Percentiles rank a stretch among this genome's conserved stretches.
phyloP scores from a whole-genome alignment of 345 rosid genomes.

The Citrus maxima region DNA sequence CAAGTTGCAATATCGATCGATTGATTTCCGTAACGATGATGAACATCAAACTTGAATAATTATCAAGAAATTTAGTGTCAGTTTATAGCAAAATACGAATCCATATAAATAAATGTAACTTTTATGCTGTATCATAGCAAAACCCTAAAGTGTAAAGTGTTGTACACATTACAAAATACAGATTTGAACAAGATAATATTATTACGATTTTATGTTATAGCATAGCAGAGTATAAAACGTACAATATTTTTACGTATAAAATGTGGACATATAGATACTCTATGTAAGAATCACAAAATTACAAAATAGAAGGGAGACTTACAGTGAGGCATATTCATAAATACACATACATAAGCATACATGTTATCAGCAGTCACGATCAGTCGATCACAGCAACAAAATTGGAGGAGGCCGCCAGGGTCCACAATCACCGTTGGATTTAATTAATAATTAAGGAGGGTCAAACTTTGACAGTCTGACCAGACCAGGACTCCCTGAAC shows the following conservation, averaged over 20 bases:
- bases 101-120: no score
- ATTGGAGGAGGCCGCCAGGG: background rate
- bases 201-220: no score
- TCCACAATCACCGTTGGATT: slow-evolving; percentile 4
- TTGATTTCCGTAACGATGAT: background rate
- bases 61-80: no score
- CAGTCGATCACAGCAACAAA: background rate
- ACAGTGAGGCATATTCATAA: background rate
- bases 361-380: background rate
- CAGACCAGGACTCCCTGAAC: background rate
- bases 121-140: no score
- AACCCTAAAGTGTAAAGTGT: no score
- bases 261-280: no score
- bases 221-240: no score
- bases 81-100: background rate
- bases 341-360: background rate
- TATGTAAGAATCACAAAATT: background rate
- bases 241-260: no score
- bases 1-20: background rate
- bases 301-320: background rate
- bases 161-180: no score
- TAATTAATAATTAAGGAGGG: background rate
- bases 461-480: background rate
- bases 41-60: background rate
- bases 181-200: no score